Percentiles rank a stretch among this genome's conserved stretches.
phyloP scores from a whole-genome alignment of 805 yeast genomes.

The Lipomyces anomalus region DNA sequence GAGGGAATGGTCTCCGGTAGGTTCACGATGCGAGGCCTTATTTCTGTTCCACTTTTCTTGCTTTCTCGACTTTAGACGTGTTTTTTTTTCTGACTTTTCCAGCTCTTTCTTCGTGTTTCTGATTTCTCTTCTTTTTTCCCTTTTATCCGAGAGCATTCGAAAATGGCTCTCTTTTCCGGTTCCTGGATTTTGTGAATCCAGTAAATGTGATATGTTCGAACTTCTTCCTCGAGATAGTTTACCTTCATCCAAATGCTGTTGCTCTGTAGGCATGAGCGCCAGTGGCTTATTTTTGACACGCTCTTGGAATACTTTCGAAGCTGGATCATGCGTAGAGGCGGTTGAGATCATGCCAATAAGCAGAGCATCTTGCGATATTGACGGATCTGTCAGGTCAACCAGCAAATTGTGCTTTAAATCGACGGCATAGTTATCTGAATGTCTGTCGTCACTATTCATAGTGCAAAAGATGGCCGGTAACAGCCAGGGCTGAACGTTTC shows the following conservation, averaged over 20 bases:
- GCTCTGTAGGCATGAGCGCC: conserved; percentile 11
- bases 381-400: not conserved
- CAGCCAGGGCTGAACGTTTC: no score
- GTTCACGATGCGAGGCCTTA: no score
- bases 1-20: no score
- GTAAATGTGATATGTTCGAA: no score
- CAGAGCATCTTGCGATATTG: not conserved
- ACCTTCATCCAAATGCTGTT: conserved; percentile 1
- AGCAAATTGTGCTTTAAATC: no score
- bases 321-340: conserved; percentile 3
- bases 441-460: no score
- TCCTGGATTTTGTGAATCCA: not conserved
- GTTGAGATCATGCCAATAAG: not conserved
- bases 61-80: conserved; percentile 3
- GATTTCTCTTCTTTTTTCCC: conserved; percentile 4
- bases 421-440: no score
- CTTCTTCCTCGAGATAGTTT: no score
- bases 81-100: conserved; percentile 1
- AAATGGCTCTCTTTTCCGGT: not conserved
- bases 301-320: conserved; percentile 4
- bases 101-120: conserved; percentile 2
- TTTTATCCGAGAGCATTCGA: no score
- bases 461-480: no score
- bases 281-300: conserved; percentile 11
- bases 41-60: conserved; percentile 5